Evolutionary conservation across 192 early-diverging fungal species (phyloP), one percentile per base, ranked within the genome.

Genomic region (Ramicandelaber brevisporus): DNA sequence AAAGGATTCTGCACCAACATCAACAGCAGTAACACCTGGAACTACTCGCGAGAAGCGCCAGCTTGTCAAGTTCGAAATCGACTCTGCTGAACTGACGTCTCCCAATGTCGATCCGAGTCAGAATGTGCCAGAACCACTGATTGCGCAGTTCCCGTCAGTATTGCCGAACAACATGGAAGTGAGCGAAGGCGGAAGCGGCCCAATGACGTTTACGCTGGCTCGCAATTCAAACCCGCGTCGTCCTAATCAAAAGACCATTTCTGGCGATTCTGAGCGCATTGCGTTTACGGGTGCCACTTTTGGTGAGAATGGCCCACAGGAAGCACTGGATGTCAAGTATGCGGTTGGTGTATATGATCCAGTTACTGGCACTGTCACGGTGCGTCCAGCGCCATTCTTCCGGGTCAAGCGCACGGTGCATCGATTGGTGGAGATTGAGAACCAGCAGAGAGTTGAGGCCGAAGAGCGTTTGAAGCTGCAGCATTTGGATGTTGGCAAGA

Each of bases 291-390:
- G 72, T 4, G 53, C 63, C 33, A 73, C 62, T 41, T 71, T 61
- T 58, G 73, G 68, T 32, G 50, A 53, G 20, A 42, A 42, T 3
- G 43, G 34, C 29, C 44, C 61, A 20, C 48, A 50, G 8, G 30
- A 48, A 3, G 27, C 36, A 36, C 23, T 61, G 61, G 47, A 48
- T 11, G 44, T 48, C 44, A 35, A 30, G 33, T 92, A 88, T 41
- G 44, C 79, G 8, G 55, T 93, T 24, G 87, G 77, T 9, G 62
- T 93, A 30, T 70, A 69, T 18, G 59, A 81, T 43, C 73, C 68
- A 28, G 44, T 48, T 11, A 64, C 58, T 1, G 56, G 69, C 21
- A 61, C 63, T 2, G 51, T 93, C n/a, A 68, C 58, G 17, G 59
- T 86, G 29, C 53, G 61, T 14, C 57, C 57, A 34, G 69, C 78